Evolutionary conservation across 2,329 filamentous ascomycete species (phyloP), one percentile per base, ranked within the genome.

Genomic region (Pseudocercospora vitis): DNA sequence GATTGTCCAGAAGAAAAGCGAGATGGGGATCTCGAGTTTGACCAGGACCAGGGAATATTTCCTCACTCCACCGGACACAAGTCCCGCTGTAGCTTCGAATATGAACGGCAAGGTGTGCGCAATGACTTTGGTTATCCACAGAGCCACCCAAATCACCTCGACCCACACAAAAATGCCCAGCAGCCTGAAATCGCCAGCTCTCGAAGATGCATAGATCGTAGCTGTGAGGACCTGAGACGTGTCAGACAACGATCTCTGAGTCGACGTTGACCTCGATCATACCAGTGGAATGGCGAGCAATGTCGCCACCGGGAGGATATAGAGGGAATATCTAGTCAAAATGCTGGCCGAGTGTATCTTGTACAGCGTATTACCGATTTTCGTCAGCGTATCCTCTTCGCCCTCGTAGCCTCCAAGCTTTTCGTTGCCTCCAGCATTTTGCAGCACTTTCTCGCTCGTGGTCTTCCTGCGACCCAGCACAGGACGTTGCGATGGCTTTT

Each of bases 61-160:
- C 56, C 84, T 78, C 3, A 85, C 86, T 44, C 85, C 85, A 11
- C 82, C 81, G 68, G 83, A 87, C 67, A 88, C 80, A 24, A 88
- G 82, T 52, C 86, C 86, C 58, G 79, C 81, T 61, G 87, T 79
- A 64, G 86, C 85, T 77, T 87, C 84, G 70, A 88, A 88, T 48
- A 82, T 59, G 32, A 74, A 70, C 0, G 86, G 85, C 2, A 87
- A 65, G 12, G 80, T 66, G 68, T 82, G 82, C 11, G 85, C 81
- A 8, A 83, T 75, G 37, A 87, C 71, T 71, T 88, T 89, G 60
- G 81, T 83, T 14, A 77, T 74, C 86, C 86, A 89, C 8, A 88
- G 76, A 7, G 79, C 77, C 32, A 85, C 71, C 86, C 86, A 89
- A 29, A 85, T 77, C 19, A 86, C 76, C 65, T 87, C 81, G 61